Base-by-base conservation (phyloP, 2,329 filamentous ascomycete genomes). In the Dothistroma septosporum region DNA sequence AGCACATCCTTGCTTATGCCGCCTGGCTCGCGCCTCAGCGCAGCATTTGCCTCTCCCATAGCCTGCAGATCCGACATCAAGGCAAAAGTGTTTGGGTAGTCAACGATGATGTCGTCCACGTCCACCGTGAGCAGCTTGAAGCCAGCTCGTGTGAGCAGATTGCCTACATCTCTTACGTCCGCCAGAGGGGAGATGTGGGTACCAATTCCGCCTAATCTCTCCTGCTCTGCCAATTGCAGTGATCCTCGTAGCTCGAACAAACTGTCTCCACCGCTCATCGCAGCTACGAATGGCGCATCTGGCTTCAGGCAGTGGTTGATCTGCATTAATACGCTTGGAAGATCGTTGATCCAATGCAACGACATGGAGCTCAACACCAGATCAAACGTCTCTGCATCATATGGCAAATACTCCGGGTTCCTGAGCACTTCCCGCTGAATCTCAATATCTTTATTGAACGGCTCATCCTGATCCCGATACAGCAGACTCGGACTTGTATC, bases 61-160 rank as follows among this genome's bases (percentile, higher is more conserved):
- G 90, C 88, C 75, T 97, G 93, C 59, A 99, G 78, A 75, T 99
- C 94, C 69, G 87, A 83, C 92, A 99, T 96, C 58, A 99, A 79
- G 1, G 91, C 86, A 77, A 96, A 96, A 0, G 84, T 89, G 76
- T 93, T 86, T 0, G 94, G 94, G 72, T 92, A 99, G 74, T 96
- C 92, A 32, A 99, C 91, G 31, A 97, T 86, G 55, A 99, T 95
- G 76, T 99, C 94, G 76, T 99, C 95, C 14, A 99, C 88, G 70
- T 99, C 94, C 0, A 99, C 92, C 0, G 95, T 99, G 69, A 97
- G 81, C 80, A 99, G 89, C 76, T 92, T 95, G 80, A 97, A 99
- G 19, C 92, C 92, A 0, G 93, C 90, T 64, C 88, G 87, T 68
- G 90, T 89, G 64, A 99, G 78, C 57, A 99, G 78, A 1, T 92